These are phyloP conservation scores for Yamadazyma songkhlaensis DNA, from an alignment of 1,139 yeast genomes.

Conservation along the genomic window DNA sequence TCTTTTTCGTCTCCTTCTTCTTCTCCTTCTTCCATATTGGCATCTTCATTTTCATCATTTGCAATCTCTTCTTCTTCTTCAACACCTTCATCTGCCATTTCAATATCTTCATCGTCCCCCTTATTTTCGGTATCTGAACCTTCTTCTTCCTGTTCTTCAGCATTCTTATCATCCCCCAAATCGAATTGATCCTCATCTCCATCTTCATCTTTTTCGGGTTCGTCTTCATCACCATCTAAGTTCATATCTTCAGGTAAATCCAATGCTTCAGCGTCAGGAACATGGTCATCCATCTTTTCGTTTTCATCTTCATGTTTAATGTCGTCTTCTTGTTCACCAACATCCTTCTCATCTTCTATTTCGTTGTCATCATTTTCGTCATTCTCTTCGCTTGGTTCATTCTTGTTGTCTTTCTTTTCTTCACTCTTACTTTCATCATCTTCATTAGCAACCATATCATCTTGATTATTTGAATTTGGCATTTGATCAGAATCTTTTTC, in stretches of 20 bases:
- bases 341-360: conserved; percentile 62
- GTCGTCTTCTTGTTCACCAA: conserved; percentile 78
- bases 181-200: conserved; percentile 28
- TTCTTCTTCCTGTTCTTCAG: conserved; percentile 76
- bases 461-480: conserved; percentile 55
- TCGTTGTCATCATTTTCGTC: conserved; percentile 43
- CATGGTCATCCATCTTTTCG: conserved; percentile 67
- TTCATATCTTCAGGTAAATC: conserved; percentile 87
- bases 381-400: conserved; percentile 24
- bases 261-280: conserved; percentile 78
- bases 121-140: conserved; percentile 33
- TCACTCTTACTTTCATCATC: conserved; percentile 42
- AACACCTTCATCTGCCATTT: conserved; percentile 23
- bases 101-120: conserved; percentile 66
- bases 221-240: conserved; percentile 64
- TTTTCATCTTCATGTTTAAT: conserved; percentile 63
- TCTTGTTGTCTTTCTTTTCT: conserved; percentile 28
- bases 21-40: background rate
- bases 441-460: conserved; percentile 65
- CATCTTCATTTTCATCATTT: conserved; percentile 25
- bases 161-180: conserved; percentile 52
- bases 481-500: conserved; percentile 71
- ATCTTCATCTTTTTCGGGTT: conserved; percentile 40
- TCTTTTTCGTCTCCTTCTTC: conserved; percentile 18
- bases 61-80: conserved; percentile 21